These are phyloP conservation scores for Penicillium mononematosum DNA, from an alignment of 495 filamentous ascomycete species.

Conservation along the genomic window DNA sequence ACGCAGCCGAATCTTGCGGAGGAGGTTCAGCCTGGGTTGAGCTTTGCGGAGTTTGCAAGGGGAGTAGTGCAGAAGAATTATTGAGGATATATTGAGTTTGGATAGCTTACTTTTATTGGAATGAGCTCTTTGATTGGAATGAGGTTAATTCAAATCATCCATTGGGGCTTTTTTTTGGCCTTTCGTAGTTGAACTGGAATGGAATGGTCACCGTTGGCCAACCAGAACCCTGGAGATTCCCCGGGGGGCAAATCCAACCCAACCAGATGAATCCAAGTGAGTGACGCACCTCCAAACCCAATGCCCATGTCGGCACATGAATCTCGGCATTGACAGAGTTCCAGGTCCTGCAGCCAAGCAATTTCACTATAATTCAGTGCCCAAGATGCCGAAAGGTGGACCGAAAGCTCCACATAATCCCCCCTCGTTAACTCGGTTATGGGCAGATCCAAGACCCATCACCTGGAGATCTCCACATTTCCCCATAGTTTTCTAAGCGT, in stretches of 20 bases:
- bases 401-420: neutral
- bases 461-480: conserved; percentile 6
- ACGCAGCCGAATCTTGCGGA: conserved; percentile 94
- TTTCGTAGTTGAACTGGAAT: neutral
- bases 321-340: conserved; percentile 2
- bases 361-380: neutral
- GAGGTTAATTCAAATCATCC: neutral
- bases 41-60: conserved; percentile 85
- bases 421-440: neutral
- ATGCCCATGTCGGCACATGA: neutral
- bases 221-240: neutral
- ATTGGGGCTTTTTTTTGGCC: neutral
- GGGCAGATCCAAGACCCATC: neutral
- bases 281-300: conserved; percentile 5
- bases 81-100: conserved; percentile 17
- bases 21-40: conserved; percentile 69
- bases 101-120: too few species aligned
- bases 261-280: neutral
- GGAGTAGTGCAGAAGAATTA: conserved; percentile 82
- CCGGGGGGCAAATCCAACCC: neutral
- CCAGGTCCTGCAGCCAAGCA: neutral
- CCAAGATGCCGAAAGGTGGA: neutral
- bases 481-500: neutral
- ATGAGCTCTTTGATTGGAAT: neutral
- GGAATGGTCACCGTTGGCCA: neutral